Evolutionary conservation across 306 rosid genomes (phyloP), one percentile per base, ranked within the genome.

Genomic region (Echinosophora koreensis): DNA sequence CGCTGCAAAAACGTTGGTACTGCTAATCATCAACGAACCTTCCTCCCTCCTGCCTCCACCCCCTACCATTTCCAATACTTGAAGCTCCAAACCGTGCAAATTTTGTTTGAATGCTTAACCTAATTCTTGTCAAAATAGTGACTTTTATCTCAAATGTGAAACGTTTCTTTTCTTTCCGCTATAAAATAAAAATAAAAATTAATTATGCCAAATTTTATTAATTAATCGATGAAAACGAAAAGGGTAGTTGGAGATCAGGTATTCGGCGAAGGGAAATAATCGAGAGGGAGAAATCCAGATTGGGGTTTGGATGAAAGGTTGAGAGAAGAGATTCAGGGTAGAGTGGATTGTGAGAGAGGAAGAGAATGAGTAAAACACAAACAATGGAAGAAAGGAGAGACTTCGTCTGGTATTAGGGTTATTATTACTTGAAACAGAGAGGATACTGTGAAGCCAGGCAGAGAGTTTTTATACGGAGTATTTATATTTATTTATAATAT

Each of bases 31-130:
- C 89, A 90, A 66, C 76, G 97, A 93, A 14, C 98, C 96, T 35
- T 93, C 97, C 16, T 91, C 97, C 75, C 98, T 90, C 88, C 91
- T 81, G 86, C 88, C 86, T 83, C 98, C 93, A 47, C 98, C 97
- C 15, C 97, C 98, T 8, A 86, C 89, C 98, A 93, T 90, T 71
- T 81, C 83, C 39, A 35, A 35, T 4, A 35, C 39, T 35, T 5
- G 39, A 5, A 35, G 1, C 5, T 35, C 39, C 39, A 4, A 35
- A 35, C 39, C 4, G 6, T 4, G 39, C 39, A 35, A 35, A 5
- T 35, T 35, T 35, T 35, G 39, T 4, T 35, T 4, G 6, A 35
- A 22, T 22, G n/a, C 4, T n/a, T n/a, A n/a, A n/a, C n/a, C n/a
- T 52, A 64, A 46, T 59, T 59, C 18, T 72, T 58, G 66, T 27